phyloP scores from a whole-genome alignment of 805 yeast species.

The Debaryomyces castellii region DNA sequence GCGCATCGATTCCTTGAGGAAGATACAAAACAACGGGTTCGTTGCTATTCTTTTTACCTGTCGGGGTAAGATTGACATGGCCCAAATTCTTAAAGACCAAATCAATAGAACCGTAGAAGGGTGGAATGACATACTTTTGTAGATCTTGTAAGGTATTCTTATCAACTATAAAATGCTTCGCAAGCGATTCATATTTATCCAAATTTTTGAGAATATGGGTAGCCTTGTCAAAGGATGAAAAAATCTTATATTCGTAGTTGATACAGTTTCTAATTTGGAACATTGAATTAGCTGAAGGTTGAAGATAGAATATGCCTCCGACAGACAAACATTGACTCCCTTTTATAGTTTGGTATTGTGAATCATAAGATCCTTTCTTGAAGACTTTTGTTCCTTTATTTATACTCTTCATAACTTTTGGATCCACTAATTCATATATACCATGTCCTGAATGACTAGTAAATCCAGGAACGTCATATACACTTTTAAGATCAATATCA shows the following conservation, averaged over 20 bases:
- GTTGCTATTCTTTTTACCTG: conserved; percentile 40
- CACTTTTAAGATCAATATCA: conserved; percentile 23
- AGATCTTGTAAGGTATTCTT: conserved; percentile 21
- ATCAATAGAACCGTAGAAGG: conserved; percentile 68
- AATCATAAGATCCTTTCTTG: conserved; percentile 28
- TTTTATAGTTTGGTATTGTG: conserved; percentile 36
- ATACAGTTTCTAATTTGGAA: conserved; percentile 48
- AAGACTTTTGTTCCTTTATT: conserved; percentile 27
- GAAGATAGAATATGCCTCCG: conserved; percentile 62
- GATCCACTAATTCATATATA: conserved; percentile 24
- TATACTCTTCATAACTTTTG: conserved; percentile 22
- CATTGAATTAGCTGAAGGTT: conserved; percentile 52
- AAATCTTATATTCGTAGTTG: conserved; percentile 38
- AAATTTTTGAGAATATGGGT: conserved; percentile 12
- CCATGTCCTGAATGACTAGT: conserved; percentile 20
- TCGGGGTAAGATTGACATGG: conserved; percentile 57
- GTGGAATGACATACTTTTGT: conserved; percentile 58
- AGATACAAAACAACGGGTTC: conserved; percentile 43
- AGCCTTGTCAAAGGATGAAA: conserved; percentile 30
- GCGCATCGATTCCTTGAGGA: conserved; percentile 54
- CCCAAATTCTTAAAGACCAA: conserved; percentile 67
- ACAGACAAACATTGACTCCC: conserved; percentile 48
- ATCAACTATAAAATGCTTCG: conserved; percentile 15
- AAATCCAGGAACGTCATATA: conserved; percentile 53
- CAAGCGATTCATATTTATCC: conserved; percentile 14